Base-by-base conservation (phyloP, 352 stramenopile species). In the Phytophthora rubi region DNA sequence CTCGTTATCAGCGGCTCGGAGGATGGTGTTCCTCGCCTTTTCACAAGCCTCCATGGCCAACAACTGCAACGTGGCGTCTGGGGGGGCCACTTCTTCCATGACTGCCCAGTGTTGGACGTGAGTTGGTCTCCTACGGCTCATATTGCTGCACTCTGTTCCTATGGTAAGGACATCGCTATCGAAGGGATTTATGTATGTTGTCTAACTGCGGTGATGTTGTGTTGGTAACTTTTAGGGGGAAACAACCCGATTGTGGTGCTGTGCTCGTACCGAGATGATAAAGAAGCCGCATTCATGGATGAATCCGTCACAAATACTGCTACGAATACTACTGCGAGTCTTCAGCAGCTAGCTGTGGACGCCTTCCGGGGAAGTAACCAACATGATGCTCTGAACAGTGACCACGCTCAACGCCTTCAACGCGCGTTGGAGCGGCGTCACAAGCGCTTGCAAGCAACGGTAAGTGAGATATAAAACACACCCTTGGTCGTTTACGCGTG, bases 161-260 rank as follows among this genome's bases (percentile, higher is more conserved):
- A 90, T 44, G 82, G 87, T 81, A 69, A 56, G 57, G 28, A 35
- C 6, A 16, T 8, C 15, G n/a, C 7, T 28, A 56, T 35, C 32
- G 23, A 16, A 52, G 3, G 4, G 5, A 45, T 7, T 16, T 32
- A 8, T 28, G 21, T 30, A 5, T 26, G 15, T 2, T 62, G 12
- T 30, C 6, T 35, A 33, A 32, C 18, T 18, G 12, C 35, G 21
- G 8, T 8, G 33, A 42, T n/a, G 6, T 33, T 54, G 62, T 7
- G 44, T 59, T 21, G 35, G 35, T 8, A 73, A 26, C 26, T 6
- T 73, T 33, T 33, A 88, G 80, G 81, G n/a, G 72, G 71, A 6
- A 85, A 80, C 59, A 76, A 88, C 26, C 82, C 85, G 12, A 82
- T 93, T 45, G 79, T 91, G 35, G 64, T 92, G 45, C 79, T 93